Evolutionary conservation across 2,329 filamentous ascomycete species (phyloP), one percentile per base, ranked within the genome.

Genomic region (Diaporthe australafricana): DNA sequence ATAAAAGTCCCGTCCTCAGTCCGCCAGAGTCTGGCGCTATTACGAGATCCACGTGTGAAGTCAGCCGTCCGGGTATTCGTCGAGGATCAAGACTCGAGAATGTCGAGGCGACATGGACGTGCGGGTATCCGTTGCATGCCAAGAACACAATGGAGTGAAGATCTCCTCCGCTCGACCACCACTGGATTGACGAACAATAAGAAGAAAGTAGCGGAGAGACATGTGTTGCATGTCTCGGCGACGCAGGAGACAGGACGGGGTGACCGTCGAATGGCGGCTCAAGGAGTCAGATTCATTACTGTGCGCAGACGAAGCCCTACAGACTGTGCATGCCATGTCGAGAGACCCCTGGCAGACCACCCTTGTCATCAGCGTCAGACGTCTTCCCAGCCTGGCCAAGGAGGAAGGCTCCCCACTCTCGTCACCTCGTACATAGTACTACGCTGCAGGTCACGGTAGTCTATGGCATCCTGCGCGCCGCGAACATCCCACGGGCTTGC

Each of bases 161-260:
- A 42, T 50, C 38, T 48, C 42, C 66, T 68, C 53, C 55, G 40
- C n/a, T 25, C 16, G 32, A 30, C 27, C 38, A 42, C 35, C 32
- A 45, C 14, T 38, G n/a, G 32, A 25, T 42, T 50, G 42, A 30
- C 22, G 42, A 35, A 14, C 67, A 38, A 60, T 38, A 48, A 52
- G 42, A 50, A 53, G 42, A 69, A 69, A 69, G 67, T 69, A 69
- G 67, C 67, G 67, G 67, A 60, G 67, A 69, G 50, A 69, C 67
- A 69, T 52, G 25, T 40, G 55, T 69, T 69, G 67, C 67, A 60
- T 56, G 67, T 69, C 53, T 69, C 67, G 67, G 67, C 67, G 67
- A 52, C 56, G 53, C 67, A 69, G 56, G 53, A 38, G 56, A 60
- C 67, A 47, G 25, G 16, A 32, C 63, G 63, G 63, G 55, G 50